Evolutionary conservation across 257 asterid genomes (phyloP), one percentile per base, ranked within the genome.

Genomic region (Solanum neorickii): DNA sequence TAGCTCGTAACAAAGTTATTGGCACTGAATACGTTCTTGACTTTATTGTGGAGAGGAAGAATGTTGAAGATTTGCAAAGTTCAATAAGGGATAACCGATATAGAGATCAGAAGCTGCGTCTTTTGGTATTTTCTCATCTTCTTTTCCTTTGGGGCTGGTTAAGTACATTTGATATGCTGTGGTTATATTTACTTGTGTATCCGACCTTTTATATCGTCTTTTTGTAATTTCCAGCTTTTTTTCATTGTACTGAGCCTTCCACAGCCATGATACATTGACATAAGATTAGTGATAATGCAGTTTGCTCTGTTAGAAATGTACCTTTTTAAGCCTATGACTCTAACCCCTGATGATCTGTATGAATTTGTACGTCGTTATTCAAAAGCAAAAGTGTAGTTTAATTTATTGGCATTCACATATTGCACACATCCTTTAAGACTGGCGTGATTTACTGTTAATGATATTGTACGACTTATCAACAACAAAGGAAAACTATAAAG

Each of bases 1-100:
- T 97, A 88, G 99, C 99, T 82, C 98, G 96, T 42, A 97, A 94
- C 88, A 95, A 92, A 89, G 73, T 83, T 88, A 83, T 86, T 16
- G 92, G 92, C 56, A 91, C 87, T 77, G 99, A 97, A 90, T 97
- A 93, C 42, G 98, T 97, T 89, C 99, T 96, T 86, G 99, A 96
- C 88, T 96, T 96, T 78, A 95, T 97, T 85, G 99, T 97, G 89
- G 99, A 97, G 92, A 94, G 99, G 95, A 97, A 97, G 92, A 94
- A 93, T n/a, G 90, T 97, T 89, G 98, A 94, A 88, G 99, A 97
- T 94, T 91, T 97, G 91, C 98, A 98, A 83, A 85, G 88, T 86
- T 97, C 99, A 86, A 97, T 97, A 90, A 93, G 94, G 93, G 99
- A 97, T 90, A 97, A 95, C 76, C 89, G 99, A 89, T 97, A 97